Base-by-base conservation (phyloP, 441 rosid genomes). In the Syzygium malaccense region DNA sequence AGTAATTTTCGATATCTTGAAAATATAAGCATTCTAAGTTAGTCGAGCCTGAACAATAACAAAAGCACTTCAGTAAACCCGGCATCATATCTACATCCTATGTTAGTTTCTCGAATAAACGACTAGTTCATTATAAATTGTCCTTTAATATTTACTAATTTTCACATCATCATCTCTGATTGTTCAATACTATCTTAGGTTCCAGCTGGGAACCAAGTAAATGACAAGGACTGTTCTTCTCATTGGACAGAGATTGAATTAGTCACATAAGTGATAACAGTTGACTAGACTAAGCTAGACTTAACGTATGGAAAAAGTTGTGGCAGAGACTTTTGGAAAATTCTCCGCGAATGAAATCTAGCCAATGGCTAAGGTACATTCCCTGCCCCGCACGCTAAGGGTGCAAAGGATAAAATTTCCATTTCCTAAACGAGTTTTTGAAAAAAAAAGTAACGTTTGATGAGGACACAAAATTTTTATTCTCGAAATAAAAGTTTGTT, bases 21-120 rank as follows among this genome's bases (percentile, higher is more conserved):
- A 58, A 58, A 23, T 48, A 58, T 25, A 57, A 57, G 3, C n/a
- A 57, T 57, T 57, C 13, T 4, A 23, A 9, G 14, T 56, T 56
- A 23, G 60, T 56, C 26, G 3, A 56, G 60, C 0, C 0, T 8
- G 3, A 10, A 23, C 60, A 56, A 23, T 56, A 23, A 56, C 1
- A 56, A 56, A 11, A 23, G 60, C 60, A 56, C 28, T 23, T 56
- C 60, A 23, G 25, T 1, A 26, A 56, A 9, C 60, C 60, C 13
- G 0, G 8, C 25, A 56, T 11, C 28, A 56, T 56, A 56, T 56
- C 25, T 23, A 23, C 28, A 23, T 23, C 60, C 60, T 56, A 56
- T 56, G 60, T 56, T 20, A 56, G 26, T 20, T 56, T 56, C 5
- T 25, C 60, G 17, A 56, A 25, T 26, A 23, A 56, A 26, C 4